Base-by-base conservation (phyloP, 2,329 filamentous ascomycete species). In the Fusarium praegraminearum region DNA sequence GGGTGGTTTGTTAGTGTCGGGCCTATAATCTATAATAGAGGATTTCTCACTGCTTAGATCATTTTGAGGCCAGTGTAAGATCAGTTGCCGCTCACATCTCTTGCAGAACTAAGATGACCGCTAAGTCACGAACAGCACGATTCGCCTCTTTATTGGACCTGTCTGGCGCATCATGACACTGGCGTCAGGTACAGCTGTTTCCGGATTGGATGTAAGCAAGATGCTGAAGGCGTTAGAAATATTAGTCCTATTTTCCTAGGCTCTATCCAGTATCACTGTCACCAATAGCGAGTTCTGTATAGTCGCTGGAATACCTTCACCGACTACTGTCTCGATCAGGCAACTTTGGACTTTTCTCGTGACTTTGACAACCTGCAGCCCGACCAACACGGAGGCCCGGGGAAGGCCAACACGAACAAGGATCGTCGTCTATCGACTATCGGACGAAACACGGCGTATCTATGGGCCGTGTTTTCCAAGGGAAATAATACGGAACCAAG, bases 281-380 rank as follows among this genome's bases (percentile, higher is more conserved):
- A 36, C 69, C 72, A 74, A 75, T 73, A 13, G 56, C 47, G 24
- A 46, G 46, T 15, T 22, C 28, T 30, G 15, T 45, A 46, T 69
- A 74, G 58, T 74, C 72, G 70, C 72, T 59, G 22, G 15, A 53
- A 55, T 26, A 40, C 26, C 33, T 56, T 65, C 49, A 36, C 24
- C 33, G 35, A 45, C 46, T 52, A 15, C 1, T 12, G 11, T 41
- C 24, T 41, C 30, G 15, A 49, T 60, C 43, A 38, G 47, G 36
- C 41, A 32, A n/a, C 13, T 45, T 40, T 30, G 32, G 47, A 46
- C 41, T 13, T 61, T 50, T 64, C 67, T 71, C 58, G 67, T 69
- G 67, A 69, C 55, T 40, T 57, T 22, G 36, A 59, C 38, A 30
- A 44, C 44, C 52, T 70, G 63, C 63, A 57, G 41, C 38, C 47